Base-by-base conservation (phyloP, 768 basidiomycete genomes). In the Lentinula detonsa region DNA sequence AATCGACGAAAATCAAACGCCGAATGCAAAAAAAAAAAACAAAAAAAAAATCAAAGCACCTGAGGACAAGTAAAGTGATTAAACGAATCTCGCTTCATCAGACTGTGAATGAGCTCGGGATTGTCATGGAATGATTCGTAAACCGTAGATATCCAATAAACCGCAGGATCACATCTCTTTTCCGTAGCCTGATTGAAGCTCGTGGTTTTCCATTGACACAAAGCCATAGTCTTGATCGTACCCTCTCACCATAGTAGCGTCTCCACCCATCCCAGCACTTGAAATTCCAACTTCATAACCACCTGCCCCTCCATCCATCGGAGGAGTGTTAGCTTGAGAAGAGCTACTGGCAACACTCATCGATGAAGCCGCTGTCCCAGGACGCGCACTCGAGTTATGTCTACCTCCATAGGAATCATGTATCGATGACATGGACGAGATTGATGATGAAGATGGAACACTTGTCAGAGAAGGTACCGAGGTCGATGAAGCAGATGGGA, bases 321-420 rank as follows among this genome's bases (percentile, higher is more conserved):
- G 90, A 37, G 88, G 88, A 31, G 90, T 93, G 70, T 90, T 90
- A 57, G 90, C 91, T 71, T 90, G 88, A 35, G 88, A 88, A 35
- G 87, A 89, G 34, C 86, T 88, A 37, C 86, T 87, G 21, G 87
- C 88, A 28, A 85, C 88, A 21, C 85, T 88, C 64, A 91, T 85
- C 21, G 87, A 88, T 57, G 88, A 90, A 16, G 90, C 84, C 46
- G 87, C 85, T 33, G 88, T 90, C 9, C 89, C 91, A 34, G 91
- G 90, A 56, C 91, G 83, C 61, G 81, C 78, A 66, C 76, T 78
- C 2, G 51, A 31, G 70, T 71, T 34, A 68, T 70, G 33, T 71
- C 74, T 39, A 75, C 74, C 61, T 28, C 58, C 48, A 31, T 52
- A 50, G 0, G 49, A 16, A 18, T 60, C 50, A n/a, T 60, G 75